Base-by-base conservation (phyloP, 169 alveolate species). In the Plasmodium inui region DNA sequence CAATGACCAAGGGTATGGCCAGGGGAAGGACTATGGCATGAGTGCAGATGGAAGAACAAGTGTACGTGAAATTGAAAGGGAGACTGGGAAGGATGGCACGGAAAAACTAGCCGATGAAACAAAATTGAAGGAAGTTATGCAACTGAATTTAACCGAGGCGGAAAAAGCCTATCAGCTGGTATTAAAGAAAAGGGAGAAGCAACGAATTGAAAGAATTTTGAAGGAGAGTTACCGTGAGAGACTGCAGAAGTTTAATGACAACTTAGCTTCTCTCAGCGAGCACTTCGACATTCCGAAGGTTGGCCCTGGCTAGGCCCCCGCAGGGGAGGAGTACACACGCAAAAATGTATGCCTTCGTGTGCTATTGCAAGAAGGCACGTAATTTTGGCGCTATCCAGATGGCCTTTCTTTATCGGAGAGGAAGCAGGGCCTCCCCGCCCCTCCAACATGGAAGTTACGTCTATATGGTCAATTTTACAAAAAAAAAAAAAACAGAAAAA, bases 221-320 rank as follows among this genome's bases (percentile, higher is more conserved):
- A 94, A 97, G 84, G 95, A 96, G 72, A 96, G 98, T 9, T 98
- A 98, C 83, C 97, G 98, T 26, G 97, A 98, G 71, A 67, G 98
- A 71, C 95, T 98, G 55, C 97, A 97, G 50, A 96, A 97, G 82
- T 97, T 98, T 83, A 98, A 98, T 76, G 92, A 92, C 67, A 98
- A 97, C 82, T 96, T 98, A 2, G 96, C 98, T 1, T 95, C 96
- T 26, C 96, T 98, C 12, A 96, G 98, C 5, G 98, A 97, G 37
- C 99, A 97, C 93, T 97, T 97, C 93, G 99, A 97, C 81, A 97
- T 97, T 39, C 99, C 99, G 7, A 97, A 97, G 73, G 99, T 97
- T 37, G 99, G 99, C 17, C 99, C 99, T 3, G 99, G 99, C 17
- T 96, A 93, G 37, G 7, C 37, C 50, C n/a, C 34, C n/a, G 32